These are phyloP conservation scores for Trypanosoma lewisi DNA, from an alignment of 208 protist species.

Conservation along the genomic window DNA sequence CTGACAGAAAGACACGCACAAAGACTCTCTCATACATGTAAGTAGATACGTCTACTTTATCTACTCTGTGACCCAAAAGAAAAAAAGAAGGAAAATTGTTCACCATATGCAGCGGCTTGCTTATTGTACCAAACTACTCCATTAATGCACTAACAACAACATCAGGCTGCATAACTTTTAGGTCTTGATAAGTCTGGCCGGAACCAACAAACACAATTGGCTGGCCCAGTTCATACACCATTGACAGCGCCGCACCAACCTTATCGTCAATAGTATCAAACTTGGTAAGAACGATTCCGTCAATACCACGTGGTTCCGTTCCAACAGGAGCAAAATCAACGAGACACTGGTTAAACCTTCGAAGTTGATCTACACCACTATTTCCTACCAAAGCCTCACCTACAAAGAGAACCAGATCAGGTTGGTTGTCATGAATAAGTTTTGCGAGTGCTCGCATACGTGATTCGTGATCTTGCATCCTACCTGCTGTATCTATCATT, in stretches of 20 bases:
- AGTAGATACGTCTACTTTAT: neutral
- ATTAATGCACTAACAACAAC: slow-evolving; percentile 95
- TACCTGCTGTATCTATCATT: slow-evolving; percentile 99
- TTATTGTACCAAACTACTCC: slow-evolving; percentile 42
- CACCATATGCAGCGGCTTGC: no score
- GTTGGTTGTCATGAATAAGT: slow-evolving; percentile 96
- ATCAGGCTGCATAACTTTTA: slow-evolving; percentile 95
- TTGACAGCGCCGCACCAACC: slow-evolving; percentile 98
- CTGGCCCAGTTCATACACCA: slow-evolving; percentile 98
- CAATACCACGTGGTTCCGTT: slow-evolving; percentile 90
- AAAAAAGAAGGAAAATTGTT: neutral
- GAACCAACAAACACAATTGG: slow-evolving; percentile 99
- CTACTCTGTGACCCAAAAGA: neutral
- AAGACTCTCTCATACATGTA: neutral
- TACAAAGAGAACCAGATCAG: slow-evolving; percentile 98
- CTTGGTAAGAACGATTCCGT: slow-evolving; percentile 99
- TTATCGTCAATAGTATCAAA: slow-evolving; percentile 99
- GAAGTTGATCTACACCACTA: slow-evolving; percentile 98
- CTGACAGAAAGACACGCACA: neutral
- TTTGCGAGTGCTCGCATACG: slow-evolving; percentile 98
- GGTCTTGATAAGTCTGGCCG: slow-evolving; percentile 98
- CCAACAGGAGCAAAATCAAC: slow-evolving; percentile 85
- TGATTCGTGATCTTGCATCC: slow-evolving; percentile 99
- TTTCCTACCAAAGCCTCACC: slow-evolving; percentile 99
- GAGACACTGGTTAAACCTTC: slow-evolving; percentile 97